These are phyloP conservation scores for Xylaria multiplex DNA, from an alignment of 2,329 filamentous ascomycete species.

Conservation along the genomic window DNA sequence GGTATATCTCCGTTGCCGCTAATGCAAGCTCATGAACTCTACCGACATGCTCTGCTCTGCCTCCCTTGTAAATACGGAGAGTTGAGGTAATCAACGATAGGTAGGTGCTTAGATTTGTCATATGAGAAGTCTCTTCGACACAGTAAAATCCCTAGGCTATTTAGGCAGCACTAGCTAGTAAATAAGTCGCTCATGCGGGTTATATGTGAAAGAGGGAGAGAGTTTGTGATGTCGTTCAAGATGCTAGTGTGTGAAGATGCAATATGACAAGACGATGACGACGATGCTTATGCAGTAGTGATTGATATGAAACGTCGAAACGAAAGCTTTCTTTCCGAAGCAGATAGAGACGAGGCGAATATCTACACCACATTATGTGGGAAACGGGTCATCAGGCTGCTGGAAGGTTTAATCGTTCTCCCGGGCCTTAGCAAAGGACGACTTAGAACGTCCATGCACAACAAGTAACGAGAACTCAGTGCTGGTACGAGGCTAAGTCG, in stretches of 20 bases:
- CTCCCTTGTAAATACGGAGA: not conserved
- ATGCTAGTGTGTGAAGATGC: constrained; percentile 18
- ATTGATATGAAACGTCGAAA: not conserved
- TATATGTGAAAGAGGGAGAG: not conserved
- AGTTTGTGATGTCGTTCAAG: constrained; percentile 3
- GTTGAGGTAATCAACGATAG: not conserved
- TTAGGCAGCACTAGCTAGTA: not conserved
- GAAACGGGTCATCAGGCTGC: not conserved
- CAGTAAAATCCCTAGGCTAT: not conserved
- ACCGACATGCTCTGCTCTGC: not conserved
- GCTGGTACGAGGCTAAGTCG: not conserved
- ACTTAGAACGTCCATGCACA: not conserved
- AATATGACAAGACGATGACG: not conserved
- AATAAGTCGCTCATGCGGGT: not conserved
- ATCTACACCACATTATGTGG: constrained; percentile 1
- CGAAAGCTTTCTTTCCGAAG: not conserved
- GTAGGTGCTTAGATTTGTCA: not conserved
- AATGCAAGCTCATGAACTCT: constrained; percentile 15
- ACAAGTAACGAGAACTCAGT: not conserved
- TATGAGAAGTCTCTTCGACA: not conserved
- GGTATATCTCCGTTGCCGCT: constrained; percentile 2
- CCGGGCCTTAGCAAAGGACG: not conserved
- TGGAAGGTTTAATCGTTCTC: not conserved
- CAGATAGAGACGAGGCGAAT: not conserved
- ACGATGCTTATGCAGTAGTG: constrained; percentile 9